These are phyloP conservation scores for Xylariaceae sp. DNA, from an alignment of 2,329 filamentous ascomycete species.

Conservation along the genomic window DNA sequence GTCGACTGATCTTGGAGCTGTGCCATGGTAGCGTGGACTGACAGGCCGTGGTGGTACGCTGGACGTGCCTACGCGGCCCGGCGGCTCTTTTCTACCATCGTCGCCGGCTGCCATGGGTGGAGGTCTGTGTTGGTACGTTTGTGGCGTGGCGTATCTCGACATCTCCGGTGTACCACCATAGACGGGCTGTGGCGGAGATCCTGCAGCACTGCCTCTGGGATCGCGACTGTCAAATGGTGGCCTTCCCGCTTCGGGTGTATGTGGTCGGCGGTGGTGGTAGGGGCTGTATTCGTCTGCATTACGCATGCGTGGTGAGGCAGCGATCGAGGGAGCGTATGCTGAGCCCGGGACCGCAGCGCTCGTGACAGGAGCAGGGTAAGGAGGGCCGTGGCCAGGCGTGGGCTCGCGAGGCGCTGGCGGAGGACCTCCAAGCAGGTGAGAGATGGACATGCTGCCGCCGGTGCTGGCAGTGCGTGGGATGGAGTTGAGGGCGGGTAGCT, in stretches of 20 bases:
- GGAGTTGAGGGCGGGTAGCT: constrained; percentile 37
- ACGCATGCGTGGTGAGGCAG: constrained; percentile 56
- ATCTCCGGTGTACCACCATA: constrained; percentile 56
- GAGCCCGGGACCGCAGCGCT: constrained; percentile 42
- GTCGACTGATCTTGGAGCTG: constrained; percentile 46
- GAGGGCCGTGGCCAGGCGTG: constrained; percentile 40
- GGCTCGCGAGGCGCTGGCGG: constrained; percentile 43
- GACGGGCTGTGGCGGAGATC: constrained; percentile 46
- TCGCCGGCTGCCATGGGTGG: constrained; percentile 47
- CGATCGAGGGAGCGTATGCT: constrained; percentile 46
- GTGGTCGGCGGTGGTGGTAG: constrained; percentile 63
- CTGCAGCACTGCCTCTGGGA: constrained; percentile 42
- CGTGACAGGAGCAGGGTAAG: constrained; percentile 40
- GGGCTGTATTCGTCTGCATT: constrained; percentile 53
- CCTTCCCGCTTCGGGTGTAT: constrained; percentile 68
- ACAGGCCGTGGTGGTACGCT: constrained; percentile 46
- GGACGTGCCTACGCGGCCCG: constrained; percentile 31
- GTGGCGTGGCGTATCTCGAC: constrained; percentile 59
- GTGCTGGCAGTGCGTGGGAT: constrained; percentile 43
- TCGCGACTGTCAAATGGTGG: constrained; percentile 46
- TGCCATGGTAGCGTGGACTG: constrained; percentile 50
- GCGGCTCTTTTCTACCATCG: constrained; percentile 40
- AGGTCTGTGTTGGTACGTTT: constrained; percentile 51
- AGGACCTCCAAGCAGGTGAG: constrained; percentile 57
- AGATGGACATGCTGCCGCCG: constrained; percentile 60